Conservation (phyloP, 371 early-diverging fungal genomes). For the Haplosporangium sp. region DNA sequence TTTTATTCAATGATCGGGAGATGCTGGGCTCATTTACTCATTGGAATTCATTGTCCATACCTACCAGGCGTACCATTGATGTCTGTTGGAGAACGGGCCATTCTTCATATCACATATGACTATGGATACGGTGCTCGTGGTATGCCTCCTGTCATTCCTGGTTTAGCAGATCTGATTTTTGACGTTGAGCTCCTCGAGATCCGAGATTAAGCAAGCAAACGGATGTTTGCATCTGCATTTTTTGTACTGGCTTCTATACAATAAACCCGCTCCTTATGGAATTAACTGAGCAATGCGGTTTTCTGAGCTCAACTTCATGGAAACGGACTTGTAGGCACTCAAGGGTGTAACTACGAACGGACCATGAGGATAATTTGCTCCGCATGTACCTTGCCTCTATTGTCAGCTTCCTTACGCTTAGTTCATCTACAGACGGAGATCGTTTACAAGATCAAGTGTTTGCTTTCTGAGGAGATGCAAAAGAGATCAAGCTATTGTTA, state of each 20-base stretch:
- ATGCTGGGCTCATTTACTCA: not conserved
- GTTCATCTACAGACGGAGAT: too few species aligned
- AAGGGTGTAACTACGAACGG: too few species aligned
- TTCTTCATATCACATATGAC: conserved; percentile 80
- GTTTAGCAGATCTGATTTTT: conserved; percentile 88
- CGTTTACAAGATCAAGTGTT: too few species aligned
- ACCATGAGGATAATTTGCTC: conserved; percentile 9
- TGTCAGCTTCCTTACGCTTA: not conserved
- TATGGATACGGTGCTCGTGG: conserved; percentile 83
- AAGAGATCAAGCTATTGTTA: too few species aligned
- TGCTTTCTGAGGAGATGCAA: too few species aligned
- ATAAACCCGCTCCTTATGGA: not conserved
- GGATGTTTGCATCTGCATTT: too few species aligned
- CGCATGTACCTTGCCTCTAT: not conserved
- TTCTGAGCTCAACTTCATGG: too few species aligned
- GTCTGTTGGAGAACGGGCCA: conserved; percentile 82
- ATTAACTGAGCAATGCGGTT: too few species aligned
- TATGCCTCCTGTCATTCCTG: conserved; percentile 82
- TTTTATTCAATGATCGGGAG: not conserved
- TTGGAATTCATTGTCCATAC: not conserved
- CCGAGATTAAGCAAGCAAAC: conserved; percentile 62
- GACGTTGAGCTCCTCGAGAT: conserved; percentile 88
- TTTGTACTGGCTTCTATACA: not conserved
- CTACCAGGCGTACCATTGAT: conserved; percentile 84
- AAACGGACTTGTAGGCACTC: too few species aligned